A percentile compares a stretch with the other conserved stretches of the same genome.
Conservation (phyloP, 306 rosid genomes). For the Ormosia emarginata region DNA sequence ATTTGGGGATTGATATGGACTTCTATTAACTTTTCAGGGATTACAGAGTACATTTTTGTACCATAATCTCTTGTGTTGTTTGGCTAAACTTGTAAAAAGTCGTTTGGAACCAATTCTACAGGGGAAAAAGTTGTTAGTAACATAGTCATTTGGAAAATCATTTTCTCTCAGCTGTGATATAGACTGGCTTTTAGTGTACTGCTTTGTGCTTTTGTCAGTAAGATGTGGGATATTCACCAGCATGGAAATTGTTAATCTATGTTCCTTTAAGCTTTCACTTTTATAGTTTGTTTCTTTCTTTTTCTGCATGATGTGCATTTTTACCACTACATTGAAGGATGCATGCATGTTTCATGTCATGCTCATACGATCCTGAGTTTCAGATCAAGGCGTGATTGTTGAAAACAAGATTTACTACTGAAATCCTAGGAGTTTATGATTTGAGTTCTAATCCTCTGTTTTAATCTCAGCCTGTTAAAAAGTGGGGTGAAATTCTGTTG, state of each 20-base stretch:
- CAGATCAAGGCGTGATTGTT: neutral
- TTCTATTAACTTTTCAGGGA: neutral
- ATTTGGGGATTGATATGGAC: neutral
- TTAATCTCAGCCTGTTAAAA: neutral
- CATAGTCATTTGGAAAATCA: neutral
- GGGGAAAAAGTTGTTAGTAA: neutral
- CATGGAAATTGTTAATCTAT: neutral
- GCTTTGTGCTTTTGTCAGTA: neutral
- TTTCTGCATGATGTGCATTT: neutral
- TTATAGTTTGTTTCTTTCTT: neutral
- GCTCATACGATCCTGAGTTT: neutral
- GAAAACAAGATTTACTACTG: neutral
- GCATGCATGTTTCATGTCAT: neutral
- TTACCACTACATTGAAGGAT: neutral
- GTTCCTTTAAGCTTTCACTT: neutral
- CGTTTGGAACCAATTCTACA: neutral
- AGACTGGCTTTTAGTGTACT: neutral
- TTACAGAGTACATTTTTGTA: neutral
- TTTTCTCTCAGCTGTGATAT: neutral
- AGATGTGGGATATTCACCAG: neutral
- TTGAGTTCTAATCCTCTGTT: neutral
- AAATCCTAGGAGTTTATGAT: slow-evolving; percentile 16
- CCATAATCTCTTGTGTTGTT: neutral
- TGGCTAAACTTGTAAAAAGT: neutral
- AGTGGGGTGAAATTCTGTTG: neutral